Evolutionary conservation across 1,284 basidiomycete genomes (phyloP).

Genomic region (Hortiboletus rubellus): DNA sequence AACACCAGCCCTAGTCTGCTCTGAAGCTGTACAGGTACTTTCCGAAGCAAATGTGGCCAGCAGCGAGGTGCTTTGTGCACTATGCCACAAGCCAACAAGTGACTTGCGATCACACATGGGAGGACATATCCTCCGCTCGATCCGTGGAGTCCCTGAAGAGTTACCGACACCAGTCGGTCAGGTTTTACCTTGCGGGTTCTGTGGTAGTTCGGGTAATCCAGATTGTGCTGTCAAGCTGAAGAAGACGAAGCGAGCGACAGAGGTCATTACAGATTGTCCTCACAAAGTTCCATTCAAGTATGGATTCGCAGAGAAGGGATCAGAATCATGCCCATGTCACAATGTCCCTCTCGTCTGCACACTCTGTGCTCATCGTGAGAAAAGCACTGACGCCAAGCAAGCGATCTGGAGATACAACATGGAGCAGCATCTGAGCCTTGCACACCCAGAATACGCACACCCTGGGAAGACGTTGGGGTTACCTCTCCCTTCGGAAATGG

Average conservation of each 20-base stretch:
- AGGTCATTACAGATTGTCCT: not conserved
- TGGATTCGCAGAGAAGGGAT: not conserved
- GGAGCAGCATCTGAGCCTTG: not conserved
- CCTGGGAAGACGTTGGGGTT: too few species aligned
- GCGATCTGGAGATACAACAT: not conserved
- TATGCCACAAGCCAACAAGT: not conserved
- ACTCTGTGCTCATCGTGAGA: not conserved
- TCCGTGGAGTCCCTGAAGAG: not conserved
- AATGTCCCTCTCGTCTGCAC: not conserved
- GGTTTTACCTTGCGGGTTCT: not conserved
- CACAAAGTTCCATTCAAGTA: not conserved
- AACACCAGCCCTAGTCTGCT: not conserved
- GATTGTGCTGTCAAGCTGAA: too few species aligned
- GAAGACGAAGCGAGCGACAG: not conserved
- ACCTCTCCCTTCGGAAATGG: too few species aligned
- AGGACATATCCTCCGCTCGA: not conserved
- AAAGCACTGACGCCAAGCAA: not conserved
- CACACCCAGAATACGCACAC: too few species aligned
- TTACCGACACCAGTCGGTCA: not conserved
- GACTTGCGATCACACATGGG: constrained; percentile 3
- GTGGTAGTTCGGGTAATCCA: not conserved
- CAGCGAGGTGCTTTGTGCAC: not conserved
- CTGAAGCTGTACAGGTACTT: not conserved
- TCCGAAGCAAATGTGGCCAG: not conserved
- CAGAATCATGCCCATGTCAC: not conserved